A percentile compares a stretch with the other conserved stretches of the same genome.
These are phyloP conservation scores for Globisporangium rhizosaccharum DNA, from an alignment of 352 stramenopile species.

Conservation along the genomic window DNA sequence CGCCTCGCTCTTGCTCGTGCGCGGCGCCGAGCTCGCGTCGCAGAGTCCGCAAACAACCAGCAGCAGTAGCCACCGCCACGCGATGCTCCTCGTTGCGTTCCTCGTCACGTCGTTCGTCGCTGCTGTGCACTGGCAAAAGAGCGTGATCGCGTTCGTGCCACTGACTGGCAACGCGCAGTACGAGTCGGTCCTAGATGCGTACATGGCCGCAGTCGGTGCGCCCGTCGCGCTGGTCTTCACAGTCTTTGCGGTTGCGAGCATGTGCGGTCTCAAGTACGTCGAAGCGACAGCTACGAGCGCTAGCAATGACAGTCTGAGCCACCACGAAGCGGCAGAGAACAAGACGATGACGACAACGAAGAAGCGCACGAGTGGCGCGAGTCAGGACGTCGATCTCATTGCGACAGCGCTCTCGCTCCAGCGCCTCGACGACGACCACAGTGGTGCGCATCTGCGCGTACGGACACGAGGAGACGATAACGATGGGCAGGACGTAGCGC, in stretches of 20 bases:
- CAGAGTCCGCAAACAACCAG: background rate
- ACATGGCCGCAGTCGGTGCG: constrained; percentile 46
- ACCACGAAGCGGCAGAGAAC: background rate
- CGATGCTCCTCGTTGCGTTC: constrained; percentile 38
- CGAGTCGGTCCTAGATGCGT: constrained; percentile 34
- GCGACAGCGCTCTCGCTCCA: background rate
- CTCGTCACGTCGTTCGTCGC: constrained; percentile 59
- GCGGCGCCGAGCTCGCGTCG: constrained; percentile 19
- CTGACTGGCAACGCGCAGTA: constrained; percentile 15
- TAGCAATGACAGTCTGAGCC: background rate
- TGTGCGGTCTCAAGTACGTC: constrained; percentile 49
- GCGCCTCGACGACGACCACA: constrained; percentile 4
- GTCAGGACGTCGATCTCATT: constrained; percentile 3
- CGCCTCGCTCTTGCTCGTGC: constrained; percentile 67
- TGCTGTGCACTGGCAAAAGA: constrained; percentile 74
- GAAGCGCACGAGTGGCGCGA: background rate
- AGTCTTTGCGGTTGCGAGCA: constrained; percentile 40
- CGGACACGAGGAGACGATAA: constrained; percentile 14
- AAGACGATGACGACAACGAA: constrained; percentile 1
- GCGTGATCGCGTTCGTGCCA: constrained; percentile 32
- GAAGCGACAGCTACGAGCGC: constrained; percentile 11
- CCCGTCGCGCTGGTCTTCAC: constrained; percentile 48
- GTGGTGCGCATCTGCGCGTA: constrained; percentile 1
- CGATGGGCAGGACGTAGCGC: constrained; percentile 15
- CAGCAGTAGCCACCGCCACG: constrained; percentile 16